A percentile compares a stretch with the other conserved stretches of the same genome.
Evolutionary conservation across 2,329 filamentous ascomycete genomes (phyloP).

Genomic region (Diaporthe eres): DNA sequence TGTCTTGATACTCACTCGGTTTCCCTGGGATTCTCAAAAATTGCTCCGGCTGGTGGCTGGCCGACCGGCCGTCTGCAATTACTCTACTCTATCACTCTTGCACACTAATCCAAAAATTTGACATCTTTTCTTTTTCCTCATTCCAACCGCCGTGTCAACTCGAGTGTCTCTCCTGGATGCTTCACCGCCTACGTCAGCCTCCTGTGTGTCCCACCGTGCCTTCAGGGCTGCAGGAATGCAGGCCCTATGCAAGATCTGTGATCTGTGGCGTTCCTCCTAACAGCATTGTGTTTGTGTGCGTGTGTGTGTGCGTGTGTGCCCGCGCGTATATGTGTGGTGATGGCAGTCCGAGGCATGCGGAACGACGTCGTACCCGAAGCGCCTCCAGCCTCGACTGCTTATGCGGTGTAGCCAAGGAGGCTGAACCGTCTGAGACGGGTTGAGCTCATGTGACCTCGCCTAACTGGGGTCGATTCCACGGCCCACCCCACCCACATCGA

Average conservation of each 20-base stretch:
- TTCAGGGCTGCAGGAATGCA: constrained; percentile 33
- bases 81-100: constrained; percentile 21
- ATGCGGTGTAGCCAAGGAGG: constrained; percentile 40
- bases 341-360: constrained; percentile 16
- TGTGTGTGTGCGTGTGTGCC: background rate
- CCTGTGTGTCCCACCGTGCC: background rate
- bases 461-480: constrained; percentile 9
- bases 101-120: constrained; percentile 3
- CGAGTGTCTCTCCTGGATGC: constrained; percentile 2
- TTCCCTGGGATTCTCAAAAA: constrained; percentile 9
- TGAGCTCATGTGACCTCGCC: constrained; percentile 26
- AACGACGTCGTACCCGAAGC: constrained; percentile 32
- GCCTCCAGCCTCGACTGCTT: constrained; percentile 12
- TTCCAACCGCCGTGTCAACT: background rate
- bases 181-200: constrained; percentile 26
- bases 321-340: background rate
- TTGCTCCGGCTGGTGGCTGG: constrained; percentile 26
- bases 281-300: background rate
- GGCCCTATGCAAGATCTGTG: constrained; percentile 23
- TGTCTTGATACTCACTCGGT: background rate
- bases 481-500: background rate
- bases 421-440: constrained; percentile 29
- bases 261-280: background rate
- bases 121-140: background rate
- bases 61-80: background rate